phyloP scores from a whole-genome alignment of 768 basidiomycete species.

The Boletus coccyginus region DNA sequence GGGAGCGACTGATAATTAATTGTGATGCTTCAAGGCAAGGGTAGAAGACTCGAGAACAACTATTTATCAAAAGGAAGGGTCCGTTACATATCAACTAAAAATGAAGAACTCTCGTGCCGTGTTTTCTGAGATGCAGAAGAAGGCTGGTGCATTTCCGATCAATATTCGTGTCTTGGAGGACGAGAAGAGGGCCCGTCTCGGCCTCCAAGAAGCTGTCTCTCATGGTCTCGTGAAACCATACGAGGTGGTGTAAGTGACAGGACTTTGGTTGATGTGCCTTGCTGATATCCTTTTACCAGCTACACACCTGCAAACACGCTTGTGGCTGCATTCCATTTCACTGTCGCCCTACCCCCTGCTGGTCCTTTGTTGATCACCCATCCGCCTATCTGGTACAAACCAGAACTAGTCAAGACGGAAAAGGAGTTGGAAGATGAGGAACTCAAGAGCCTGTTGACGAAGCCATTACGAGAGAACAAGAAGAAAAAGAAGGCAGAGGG shows the following conservation, averaged over 20 bases:
- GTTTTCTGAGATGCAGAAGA: slow-evolving; percentile 97
- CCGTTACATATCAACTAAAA: slow-evolving; percentile 92
- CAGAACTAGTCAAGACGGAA: slow-evolving; percentile 85
- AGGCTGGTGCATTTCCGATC: slow-evolving; percentile 97
- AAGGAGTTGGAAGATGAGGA: slow-evolving; percentile 89
- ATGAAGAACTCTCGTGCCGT: slow-evolving; percentile 97
- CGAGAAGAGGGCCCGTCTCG: slow-evolving; percentile 93
- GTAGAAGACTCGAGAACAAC: slow-evolving; percentile 87
- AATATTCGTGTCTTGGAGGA: slow-evolving; percentile 92
- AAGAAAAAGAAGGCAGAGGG: slow-evolving; percentile 83
- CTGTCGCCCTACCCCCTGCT: slow-evolving; percentile 85
- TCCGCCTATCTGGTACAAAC: slow-evolving; percentile 89
- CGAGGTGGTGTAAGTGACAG: slow-evolving; percentile 76
- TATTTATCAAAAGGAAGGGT: slow-evolving; percentile 86
- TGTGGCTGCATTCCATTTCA: slow-evolving; percentile 97
- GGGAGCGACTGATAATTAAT: neutral
- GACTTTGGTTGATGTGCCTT: neutral
- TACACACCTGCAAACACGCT: slow-evolving; percentile 81
- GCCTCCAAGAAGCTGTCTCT: slow-evolving; percentile 93
- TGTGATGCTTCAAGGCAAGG: slow-evolving; percentile 62
- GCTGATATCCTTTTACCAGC: slow-evolving; percentile 34
- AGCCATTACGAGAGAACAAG: slow-evolving; percentile 83
- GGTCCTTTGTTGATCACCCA: slow-evolving; percentile 88
- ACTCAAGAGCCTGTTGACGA: slow-evolving; percentile 72
- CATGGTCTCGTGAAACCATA: slow-evolving; percentile 93